Base-by-base conservation (phyloP, 75 land plant genomes). In the Adiantum capillusveneris region DNA sequence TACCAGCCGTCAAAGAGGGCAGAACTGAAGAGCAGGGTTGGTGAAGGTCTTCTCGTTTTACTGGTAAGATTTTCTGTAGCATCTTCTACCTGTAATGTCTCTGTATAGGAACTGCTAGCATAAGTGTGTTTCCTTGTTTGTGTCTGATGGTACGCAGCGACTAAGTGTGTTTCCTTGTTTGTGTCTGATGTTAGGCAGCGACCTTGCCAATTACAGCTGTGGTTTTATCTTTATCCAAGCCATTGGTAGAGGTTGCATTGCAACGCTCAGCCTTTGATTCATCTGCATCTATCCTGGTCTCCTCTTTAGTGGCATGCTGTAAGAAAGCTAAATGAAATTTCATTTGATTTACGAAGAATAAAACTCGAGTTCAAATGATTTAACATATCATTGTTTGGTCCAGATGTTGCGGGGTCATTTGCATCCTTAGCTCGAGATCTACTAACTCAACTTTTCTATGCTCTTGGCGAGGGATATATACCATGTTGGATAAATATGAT, bases 221-320 rank as follows among this genome's bases (percentile, higher is more conserved):
- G n/a, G 50, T 74, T 60, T 26, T 63, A 16, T 57, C 68, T 46
- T 29, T 78, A 20, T 71, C 80, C 46, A 45, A 54, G 31, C 80
- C 77, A 39, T 59, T 74, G 25, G 77, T 78, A 17, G 53, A 62
- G 25, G 57, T 74, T 59, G 37, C 64, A 20, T 78, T 74, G 41
- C 62, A 78, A 49, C 75, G 80, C 22, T 39, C 34, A 42, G 62
- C 77, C 16, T 77, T 77, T 36, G 71, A 63, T 59, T 49, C 70
- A 43, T 16, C 58, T 25, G 80, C 77, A 39, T 50, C 77, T n/a
- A 36, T 43, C 17, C 21, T 68, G 31, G 80, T 77, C 30, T 73
- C 80, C 6, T 73, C 80, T 37, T 59, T 77, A 31, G 25, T 77
- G n/a, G 26, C 63, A 16, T 72, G 65, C 53, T 77, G 75, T 75